Base-by-base conservation (phyloP, 1,284 basidiomycete species). In the Porogramme epimiltina region DNA sequence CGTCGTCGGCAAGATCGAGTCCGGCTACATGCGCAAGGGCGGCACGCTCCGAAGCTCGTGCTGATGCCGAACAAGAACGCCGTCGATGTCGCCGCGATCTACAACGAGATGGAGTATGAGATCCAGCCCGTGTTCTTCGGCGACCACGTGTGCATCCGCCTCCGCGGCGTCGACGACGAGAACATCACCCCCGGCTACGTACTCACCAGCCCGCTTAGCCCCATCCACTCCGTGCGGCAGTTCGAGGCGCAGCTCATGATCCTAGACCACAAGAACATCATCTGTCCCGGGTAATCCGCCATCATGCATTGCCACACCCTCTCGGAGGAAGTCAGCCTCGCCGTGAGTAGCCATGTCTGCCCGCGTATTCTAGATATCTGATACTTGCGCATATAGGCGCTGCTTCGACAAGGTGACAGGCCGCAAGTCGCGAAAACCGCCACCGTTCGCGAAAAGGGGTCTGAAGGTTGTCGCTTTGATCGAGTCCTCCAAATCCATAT, bases 191-290 rank as follows among this genome's bases (percentile, higher is more conserved):
- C 93, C 43, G 95, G 95, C 8, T 98, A 93, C 73, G 93, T 98
- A 42, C 79, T 98, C 47, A 93, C 91, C 1, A 93, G 86, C 56
- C 78, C 82, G 9, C 67, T 69, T 39, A 84, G 80, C 64, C 93
- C 95, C 18, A 86, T 98, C 48, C 90, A 91, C 64, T 84, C 92
- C 23, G 93, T 95, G 18, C 87, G 85, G 20, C 87, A 89, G 59
- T 98, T 98, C 68, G 92, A 95, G 71, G 95, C 95, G 16, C 93
- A 98, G 71, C 77, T 98, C n/a, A 92, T 91, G 42, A 95, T 98
- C 59, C 74, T 98, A 47, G 95, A 98, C 68, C 89, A 93, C 72
- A 96, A 95, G 77, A 97, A 86, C 72, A 97, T 98, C 70, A 97
- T 98, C 51, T 93, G 91, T 67, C 91, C 93, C 0, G 95, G 95